Base-by-base conservation (phyloP, 73 alveolate genomes). In the Paramecium caudatum region DNA sequence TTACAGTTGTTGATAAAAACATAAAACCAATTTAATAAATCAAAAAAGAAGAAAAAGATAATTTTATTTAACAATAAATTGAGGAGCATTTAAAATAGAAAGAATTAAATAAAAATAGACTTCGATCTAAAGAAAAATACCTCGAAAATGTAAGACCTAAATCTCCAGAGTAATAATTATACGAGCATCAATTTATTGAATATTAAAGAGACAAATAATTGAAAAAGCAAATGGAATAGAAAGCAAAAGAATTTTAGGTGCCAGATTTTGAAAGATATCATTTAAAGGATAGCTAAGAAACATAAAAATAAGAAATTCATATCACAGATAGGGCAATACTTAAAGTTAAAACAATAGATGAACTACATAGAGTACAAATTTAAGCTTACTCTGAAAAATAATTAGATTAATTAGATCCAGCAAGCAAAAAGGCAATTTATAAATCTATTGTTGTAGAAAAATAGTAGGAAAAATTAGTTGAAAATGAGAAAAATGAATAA, bases 181-280 rank as follows among this genome's bases (percentile, higher is more conserved):
- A 34, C 19, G 61, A 68, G 5, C 84, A 68, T 68, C 8, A 68
- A n/a, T 68, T 33, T 32, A 17, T 34, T 12, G 84, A 68, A 10
- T 68, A 68, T 68, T 5, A 68, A 68, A 68, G 34, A 4, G 84
- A 68, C 36, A 68, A 68, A 10, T 17, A 68, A 25, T 34, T 68
- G 27, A 34, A 32, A 68, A 68, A 68, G 16, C n/a, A 68, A 68
- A 68, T 68, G 84, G 84, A 68, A 68, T 12, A 32, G 0, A 68
- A 68, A 12, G 32, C 47, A 12, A 68, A 68, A 13, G 47, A 68
- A 68, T 68, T 68, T 15, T 32, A 68, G 13, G 47, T 34, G 30
- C 84, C 47, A 32, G 84, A 68, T 33, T 68, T 68, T 68, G 84
- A 68, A 68, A 68, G 61, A 32, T 68, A 34, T 68, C 47, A 68